Percentiles rank a stretch among this genome's conserved stretches.
phyloP scores from a whole-genome alignment of 768 basidiomycete genomes.

The Boletales sp. region DNA sequence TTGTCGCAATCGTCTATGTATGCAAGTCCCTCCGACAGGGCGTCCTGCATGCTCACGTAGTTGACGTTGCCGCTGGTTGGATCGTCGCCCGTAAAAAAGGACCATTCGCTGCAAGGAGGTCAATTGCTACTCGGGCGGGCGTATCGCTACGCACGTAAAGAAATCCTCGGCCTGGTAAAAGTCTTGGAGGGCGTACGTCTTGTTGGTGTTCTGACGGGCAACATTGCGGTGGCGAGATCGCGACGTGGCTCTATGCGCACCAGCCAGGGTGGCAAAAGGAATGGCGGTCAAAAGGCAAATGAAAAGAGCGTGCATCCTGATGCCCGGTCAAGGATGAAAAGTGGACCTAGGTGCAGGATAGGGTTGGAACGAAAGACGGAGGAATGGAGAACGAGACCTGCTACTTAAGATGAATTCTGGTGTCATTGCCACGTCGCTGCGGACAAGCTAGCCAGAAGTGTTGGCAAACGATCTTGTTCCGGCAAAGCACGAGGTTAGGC shows the following conservation, averaged over 20 bases:
- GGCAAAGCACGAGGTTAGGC: neutral
- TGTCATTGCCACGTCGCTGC: constrained; percentile 2
- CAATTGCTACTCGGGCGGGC: neutral
- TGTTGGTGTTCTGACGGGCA: constrained; percentile 17
- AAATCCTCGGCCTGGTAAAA: constrained; percentile 52
- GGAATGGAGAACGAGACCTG: neutral
- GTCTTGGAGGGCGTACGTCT: constrained; percentile 36
- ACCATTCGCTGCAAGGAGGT: constrained; percentile 50
- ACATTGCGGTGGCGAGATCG: constrained; percentile 29
- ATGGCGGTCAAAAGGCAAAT: constrained; percentile 29
- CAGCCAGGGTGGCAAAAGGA: constrained; percentile 35
- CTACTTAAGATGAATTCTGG: constrained; percentile 4
- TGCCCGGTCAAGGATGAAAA: constrained; percentile 8
- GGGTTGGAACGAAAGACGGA: neutral
- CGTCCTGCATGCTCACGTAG: constrained; percentile 48
- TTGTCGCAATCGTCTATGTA: constrained; percentile 54
- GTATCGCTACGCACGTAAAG: constrained; percentile 44
- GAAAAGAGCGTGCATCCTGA: constrained; percentile 33
- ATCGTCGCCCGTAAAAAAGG: constrained; percentile 60
- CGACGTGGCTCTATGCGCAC: constrained; percentile 25
- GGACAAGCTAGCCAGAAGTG: neutral
- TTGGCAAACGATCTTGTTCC: no score
- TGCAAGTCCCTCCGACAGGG: constrained; percentile 51
- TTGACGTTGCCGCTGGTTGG: constrained; percentile 71
- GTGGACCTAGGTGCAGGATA: constrained; percentile 1